Conservation (phyloP, 139 green algal genomes). For the Auxenochlorella pyrenoidosa region DNA sequence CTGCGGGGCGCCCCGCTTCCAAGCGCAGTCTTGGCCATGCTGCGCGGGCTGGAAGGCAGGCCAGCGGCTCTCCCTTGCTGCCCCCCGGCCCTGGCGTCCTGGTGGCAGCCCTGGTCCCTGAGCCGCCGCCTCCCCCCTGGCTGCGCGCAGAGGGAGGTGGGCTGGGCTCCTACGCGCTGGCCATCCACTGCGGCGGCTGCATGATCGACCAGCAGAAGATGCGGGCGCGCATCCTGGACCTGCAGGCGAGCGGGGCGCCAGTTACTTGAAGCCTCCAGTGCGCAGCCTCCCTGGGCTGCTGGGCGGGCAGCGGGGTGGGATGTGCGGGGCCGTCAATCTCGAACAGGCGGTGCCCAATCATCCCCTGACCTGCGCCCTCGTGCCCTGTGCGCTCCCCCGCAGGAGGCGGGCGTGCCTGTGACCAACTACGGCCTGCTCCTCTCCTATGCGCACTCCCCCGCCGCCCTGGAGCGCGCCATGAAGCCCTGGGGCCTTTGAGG, state of each 20-base stretch:
- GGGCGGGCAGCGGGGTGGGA: too few species aligned
- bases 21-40: too few species aligned
- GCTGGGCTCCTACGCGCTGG: conserved; percentile 49
- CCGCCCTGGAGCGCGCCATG: conserved; percentile 48
- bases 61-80: too few species aligned
- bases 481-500: conserved; percentile 50
- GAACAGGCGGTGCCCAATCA: too few species aligned
- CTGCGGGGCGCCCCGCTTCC: too few species aligned
- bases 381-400: background rate
- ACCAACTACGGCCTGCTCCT: conserved; percentile 76
- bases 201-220: conserved; percentile 75
- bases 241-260: conserved; percentile 3
- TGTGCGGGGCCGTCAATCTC: too few species aligned
- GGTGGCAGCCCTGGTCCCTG: background rate
- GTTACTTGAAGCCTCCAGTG: too few species aligned
- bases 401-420: conserved; percentile 57
- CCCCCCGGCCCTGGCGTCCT: background rate
- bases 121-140: background rate
- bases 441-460: conserved; percentile 41
- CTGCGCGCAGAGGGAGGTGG: conserved; percentile 16
- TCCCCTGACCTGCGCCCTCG: too few species aligned
- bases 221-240: conserved; percentile 44
- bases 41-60: too few species aligned
- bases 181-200: conserved; percentile 67
- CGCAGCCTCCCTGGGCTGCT: too few species aligned